phyloP scores from a whole-genome alignment of 129 eudicot genomes.

The Rutidosis leptorrhynchoides region DNA sequence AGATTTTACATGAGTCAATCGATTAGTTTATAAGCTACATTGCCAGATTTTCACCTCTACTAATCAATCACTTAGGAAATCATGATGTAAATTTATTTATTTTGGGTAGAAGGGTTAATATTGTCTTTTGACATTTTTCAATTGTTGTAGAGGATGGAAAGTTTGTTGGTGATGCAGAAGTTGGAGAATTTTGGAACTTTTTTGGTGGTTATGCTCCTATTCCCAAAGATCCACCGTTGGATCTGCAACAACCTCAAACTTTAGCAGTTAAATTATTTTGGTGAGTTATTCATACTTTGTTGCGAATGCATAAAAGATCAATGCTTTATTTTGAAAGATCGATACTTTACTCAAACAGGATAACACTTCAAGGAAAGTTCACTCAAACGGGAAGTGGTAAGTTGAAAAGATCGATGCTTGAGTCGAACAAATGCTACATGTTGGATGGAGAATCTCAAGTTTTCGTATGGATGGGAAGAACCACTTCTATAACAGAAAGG shows the following conservation, averaged over 20 bases:
- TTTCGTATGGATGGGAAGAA: constrained; percentile 76
- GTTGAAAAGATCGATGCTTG: constrained; percentile 46
- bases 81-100: neutral
- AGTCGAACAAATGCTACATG: constrained; percentile 59
- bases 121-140: constrained; percentile 7
- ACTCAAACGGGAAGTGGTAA: constrained; percentile 39
- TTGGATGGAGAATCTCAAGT: constrained; percentile 49
- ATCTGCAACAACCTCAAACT: constrained; percentile 32
- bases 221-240: constrained; percentile 46
- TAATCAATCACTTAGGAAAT: no score
- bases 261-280: constrained; percentile 47
- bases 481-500: constrained; percentile 51
- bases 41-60: neutral
- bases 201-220: constrained; percentile 87
- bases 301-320: constrained; percentile 2
- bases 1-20: neutral
- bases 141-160: constrained; percentile 66
- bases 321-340: constrained; percentile 12
- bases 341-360: constrained; percentile 27
- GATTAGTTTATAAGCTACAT: neutral
- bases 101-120: neutral
- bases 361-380: constrained; percentile 53
- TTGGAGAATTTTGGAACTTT: constrained; percentile 79
- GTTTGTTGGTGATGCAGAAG: constrained; percentile 76
- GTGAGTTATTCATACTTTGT: constrained; percentile 35